Base-by-base conservation (phyloP, 2,329 filamentous ascomycete species). In the Volutella citrinella region DNA sequence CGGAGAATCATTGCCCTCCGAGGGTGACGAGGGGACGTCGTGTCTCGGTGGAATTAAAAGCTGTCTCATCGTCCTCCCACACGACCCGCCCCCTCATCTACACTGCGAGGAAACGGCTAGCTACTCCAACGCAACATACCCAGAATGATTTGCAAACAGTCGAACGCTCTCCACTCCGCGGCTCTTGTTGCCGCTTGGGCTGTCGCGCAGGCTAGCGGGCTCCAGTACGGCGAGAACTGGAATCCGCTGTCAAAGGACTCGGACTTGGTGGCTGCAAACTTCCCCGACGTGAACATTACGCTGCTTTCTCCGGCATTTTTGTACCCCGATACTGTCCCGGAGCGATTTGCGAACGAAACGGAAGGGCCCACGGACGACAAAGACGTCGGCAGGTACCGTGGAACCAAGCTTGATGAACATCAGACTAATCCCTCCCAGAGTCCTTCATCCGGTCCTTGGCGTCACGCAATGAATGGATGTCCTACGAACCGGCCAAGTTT, bases 311-410 rank as follows among this genome's bases (percentile, higher is more conserved):
- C 56, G 2, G 54, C 55, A 12, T 59, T 59, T 34, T 9, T 43
- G 8, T 35, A 40, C n/a, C 52, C 50, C 9, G 33, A 49, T 9
- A 40, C 35, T n/a, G 27, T 52, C 3, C 46, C 43, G 3, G 45
- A 36, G 6, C 46, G 51, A 7, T 59, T 57, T 21, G 26, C 32
- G 7, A 49, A 56, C 25, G 56, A 55, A 9, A 52, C 50, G 4
- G 49, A 55, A 21, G 52, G 54, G 3, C 56, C 55, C 9, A 59
- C 56, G 13, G 51, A 54, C 19, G 47, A 56, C 40, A 39, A 36
- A 9, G 53, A 50, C 3, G 47, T 57, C 13, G 55, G 56, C 57
- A 32, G 6, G 48, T 51, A 11, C 5, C n/a, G n/a, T n/a, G n/a
- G 10, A 11, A 3, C 10, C 10, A 16, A 26, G 16, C 10, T n/a